Conservation (phyloP, 1,284 basidiomycete species). For the Boletellus deceptivus region DNA sequence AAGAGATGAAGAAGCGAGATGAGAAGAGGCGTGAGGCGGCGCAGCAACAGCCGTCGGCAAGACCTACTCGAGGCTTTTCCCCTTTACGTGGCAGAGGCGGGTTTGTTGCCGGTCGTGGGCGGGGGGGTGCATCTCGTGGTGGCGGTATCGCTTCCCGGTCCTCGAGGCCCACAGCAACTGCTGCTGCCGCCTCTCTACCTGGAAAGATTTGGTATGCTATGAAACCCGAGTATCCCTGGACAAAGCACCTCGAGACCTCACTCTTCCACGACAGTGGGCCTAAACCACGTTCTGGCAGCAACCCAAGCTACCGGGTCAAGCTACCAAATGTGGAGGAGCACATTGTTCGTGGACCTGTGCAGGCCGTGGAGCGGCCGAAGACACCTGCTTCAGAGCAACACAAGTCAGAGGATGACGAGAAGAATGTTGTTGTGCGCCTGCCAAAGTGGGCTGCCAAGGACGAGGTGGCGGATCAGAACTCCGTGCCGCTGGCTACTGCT, state of each 20-base stretch:
- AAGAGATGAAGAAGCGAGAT: slow-evolving; percentile 75
- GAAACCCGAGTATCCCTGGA: slow-evolving; percentile 78
- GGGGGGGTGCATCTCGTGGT: slow-evolving; percentile 47
- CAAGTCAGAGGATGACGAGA: slow-evolving; percentile 43
- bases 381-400: slow-evolving; percentile 18
- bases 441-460: slow-evolving; percentile 42
- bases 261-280: slow-evolving; percentile 60
- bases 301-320: slow-evolving; percentile 55
- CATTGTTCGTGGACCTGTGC: slow-evolving; percentile 27
- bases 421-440: slow-evolving; percentile 51
- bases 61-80: slow-evolving; percentile 30
- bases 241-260: slow-evolving; percentile 72
- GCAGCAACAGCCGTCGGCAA: slow-evolving; percentile 27
- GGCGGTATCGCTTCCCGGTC: slow-evolving; percentile 36
- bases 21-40: slow-evolving; percentile 48
- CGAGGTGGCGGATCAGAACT: slow-evolving; percentile 23
- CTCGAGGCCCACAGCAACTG: slow-evolving; percentile 17
- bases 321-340: slow-evolving; percentile 47
- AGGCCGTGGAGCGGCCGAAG: slow-evolving; percentile 10
- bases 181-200: slow-evolving; percentile 31
- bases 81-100: slow-evolving; percentile 42
- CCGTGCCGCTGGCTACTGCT: slow-evolving; percentile 31
- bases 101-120: slow-evolving; percentile 37
- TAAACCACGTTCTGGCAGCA: slow-evolving; percentile 55
- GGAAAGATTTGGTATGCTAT: slow-evolving; percentile 63